Conservation (phyloP, 2,329 filamentous ascomycete genomes). For the Aspergillus intermedius region DNA sequence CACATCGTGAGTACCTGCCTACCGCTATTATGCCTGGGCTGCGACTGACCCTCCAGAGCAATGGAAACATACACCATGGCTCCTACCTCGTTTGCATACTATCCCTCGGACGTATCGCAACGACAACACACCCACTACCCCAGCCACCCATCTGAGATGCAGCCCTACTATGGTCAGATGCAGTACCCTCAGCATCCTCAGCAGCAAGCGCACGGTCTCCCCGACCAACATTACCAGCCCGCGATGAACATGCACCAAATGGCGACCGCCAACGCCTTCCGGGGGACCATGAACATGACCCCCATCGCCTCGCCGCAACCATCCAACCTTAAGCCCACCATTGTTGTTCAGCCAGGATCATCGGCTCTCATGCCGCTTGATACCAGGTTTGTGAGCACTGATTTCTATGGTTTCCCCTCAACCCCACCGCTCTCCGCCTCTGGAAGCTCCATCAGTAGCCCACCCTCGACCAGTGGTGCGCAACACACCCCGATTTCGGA, state of each 20-base stretch:
- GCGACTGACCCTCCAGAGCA: conserved; percentile 12
- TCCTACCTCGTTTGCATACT: conserved; percentile 79
- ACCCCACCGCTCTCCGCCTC: conserved; percentile 83
- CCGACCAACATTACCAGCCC: conserved; percentile 28
- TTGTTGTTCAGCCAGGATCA: conserved; percentile 57
- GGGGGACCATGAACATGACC: conserved; percentile 47
- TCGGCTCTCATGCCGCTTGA: conserved; percentile 58
- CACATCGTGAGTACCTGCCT: not conserved
- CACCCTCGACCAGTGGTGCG: conserved; percentile 64
- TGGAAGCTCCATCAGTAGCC: conserved; percentile 79
- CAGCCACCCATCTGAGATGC: conserved; percentile 51
- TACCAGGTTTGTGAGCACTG: conserved; percentile 61
- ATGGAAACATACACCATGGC: conserved; percentile 61
- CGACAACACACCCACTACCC: conserved; percentile 72
- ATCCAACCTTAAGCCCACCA: conserved; percentile 67
- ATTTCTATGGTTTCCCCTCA: conserved; percentile 67
- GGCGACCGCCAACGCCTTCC: conserved; percentile 36
- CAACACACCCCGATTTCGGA: conserved; percentile 78
- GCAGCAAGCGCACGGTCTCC: conserved; percentile 15
- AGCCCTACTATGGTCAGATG: conserved; percentile 39
- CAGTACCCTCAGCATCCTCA: conserved; percentile 14
- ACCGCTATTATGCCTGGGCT: not conserved
- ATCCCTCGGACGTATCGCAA: conserved; percentile 69
- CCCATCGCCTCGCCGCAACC: conserved; percentile 70
- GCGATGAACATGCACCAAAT: conserved; percentile 42